phyloP scores from a whole-genome alignment of 371 early-diverging fungal genomes.

The Lichtheimia ornata region DNA sequence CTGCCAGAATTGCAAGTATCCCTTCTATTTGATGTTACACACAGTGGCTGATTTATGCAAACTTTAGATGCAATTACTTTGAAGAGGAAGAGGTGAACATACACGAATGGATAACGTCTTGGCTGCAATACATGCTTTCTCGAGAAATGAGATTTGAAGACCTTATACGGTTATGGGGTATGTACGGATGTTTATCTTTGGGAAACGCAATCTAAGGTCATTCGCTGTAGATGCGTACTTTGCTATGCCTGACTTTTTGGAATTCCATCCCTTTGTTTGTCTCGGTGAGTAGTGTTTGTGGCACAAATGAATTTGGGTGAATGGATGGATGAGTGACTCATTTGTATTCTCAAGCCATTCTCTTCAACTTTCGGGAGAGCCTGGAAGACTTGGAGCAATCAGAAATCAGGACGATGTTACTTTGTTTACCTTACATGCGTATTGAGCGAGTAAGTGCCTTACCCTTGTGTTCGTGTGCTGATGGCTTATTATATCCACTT shows the following conservation, averaged over 20 bases:
- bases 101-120: slow-evolving; percentile 89
- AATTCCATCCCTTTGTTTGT: slow-evolving; percentile 80
- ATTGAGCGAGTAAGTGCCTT: slow-evolving; percentile 59
- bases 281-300: slow-evolving; percentile 46
- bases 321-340: not conserved
- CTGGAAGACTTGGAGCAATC: slow-evolving; percentile 91
- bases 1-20: slow-evolving; percentile 63
- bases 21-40: not conserved
- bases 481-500: no score
- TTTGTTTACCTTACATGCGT: slow-evolving; percentile 76
- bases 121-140: slow-evolving; percentile 79
- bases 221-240: slow-evolving; percentile 70
- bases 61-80: slow-evolving; percentile 75
- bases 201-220: not conserved
- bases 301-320: not conserved
- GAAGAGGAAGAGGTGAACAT: slow-evolving; percentile 94
- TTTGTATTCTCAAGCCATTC: slow-evolving; percentile 49
- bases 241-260: slow-evolving; percentile 66
- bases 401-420: slow-evolving; percentile 82
- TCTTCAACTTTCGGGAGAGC: slow-evolving; percentile 68
- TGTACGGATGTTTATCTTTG: not conserved
- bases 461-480: no score
- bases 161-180: slow-evolving; percentile 82
- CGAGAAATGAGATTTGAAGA: slow-evolving; percentile 80
- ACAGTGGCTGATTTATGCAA: not conserved